Conservation (phyloP, 2,329 filamentous ascomycete genomes). For the Colletotrichum sp. region DNA sequence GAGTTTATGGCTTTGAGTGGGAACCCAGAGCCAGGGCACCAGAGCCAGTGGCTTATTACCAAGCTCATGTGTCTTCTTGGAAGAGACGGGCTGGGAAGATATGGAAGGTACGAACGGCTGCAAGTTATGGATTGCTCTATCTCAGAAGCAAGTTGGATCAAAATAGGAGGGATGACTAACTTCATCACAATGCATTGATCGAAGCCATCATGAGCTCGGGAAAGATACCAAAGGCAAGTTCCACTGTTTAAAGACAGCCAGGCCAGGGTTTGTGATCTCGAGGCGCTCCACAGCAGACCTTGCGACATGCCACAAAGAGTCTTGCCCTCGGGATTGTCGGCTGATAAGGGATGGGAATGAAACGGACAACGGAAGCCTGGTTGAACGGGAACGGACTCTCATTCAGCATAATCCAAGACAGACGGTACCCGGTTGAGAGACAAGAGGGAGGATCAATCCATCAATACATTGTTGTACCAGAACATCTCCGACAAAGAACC, state of each 20-base stretch:
- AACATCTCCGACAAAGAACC: background rate
- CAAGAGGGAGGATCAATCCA: background rate
- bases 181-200: background rate
- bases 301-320: no score
- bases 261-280: no score
- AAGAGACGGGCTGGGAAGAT: background rate
- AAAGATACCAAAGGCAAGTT: background rate
- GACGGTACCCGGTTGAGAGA: background rate
- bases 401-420: no score
- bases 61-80: background rate
- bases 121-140: background rate
- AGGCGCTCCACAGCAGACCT: no score
- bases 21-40: background rate
- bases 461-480: background rate
- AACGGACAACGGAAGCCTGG: no score
- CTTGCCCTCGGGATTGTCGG: no score
- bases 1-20: background rate
- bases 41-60: background rate
- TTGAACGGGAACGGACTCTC: no score
- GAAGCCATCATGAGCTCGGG: background rate
- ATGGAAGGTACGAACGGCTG: background rate
- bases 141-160: background rate
- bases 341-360: no score
- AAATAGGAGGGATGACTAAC: background rate
- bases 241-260: no score